Conservation (phyloP, 805 yeast species). For the Priceomyces haplophilus region DNA sequence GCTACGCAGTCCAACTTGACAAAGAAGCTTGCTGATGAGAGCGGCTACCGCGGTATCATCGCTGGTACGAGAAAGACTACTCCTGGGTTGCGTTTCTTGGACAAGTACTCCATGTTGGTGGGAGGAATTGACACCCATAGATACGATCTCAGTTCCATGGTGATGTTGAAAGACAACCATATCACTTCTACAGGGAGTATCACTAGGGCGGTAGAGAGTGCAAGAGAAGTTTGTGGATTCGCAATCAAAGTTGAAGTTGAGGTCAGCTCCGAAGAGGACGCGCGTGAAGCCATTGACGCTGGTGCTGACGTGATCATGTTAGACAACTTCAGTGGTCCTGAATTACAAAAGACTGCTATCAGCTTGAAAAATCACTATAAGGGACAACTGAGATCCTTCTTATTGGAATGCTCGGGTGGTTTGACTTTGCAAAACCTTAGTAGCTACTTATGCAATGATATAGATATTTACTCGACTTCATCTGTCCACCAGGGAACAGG, state of each 20-base stretch:
- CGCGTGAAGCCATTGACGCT: constrained; percentile 87
- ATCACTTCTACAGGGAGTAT: constrained; percentile 91
- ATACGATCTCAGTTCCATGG: constrained; percentile 89
- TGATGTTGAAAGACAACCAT: constrained; percentile 94
- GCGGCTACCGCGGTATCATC: constrained; percentile 76
- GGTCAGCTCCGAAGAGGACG: constrained; percentile 80
- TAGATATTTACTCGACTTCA: constrained; percentile 88
- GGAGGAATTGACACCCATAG: constrained; percentile 95
- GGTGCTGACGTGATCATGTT: constrained; percentile 97
- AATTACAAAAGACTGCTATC: constrained; percentile 60
- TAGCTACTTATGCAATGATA: constrained; percentile 66
- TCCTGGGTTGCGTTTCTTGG: constrained; percentile 85
- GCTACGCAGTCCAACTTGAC: constrained; percentile 71
- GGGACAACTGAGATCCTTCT: constrained; percentile 45
- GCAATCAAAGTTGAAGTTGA: constrained; percentile 90
- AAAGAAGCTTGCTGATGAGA: constrained; percentile 55
- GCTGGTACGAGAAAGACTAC: constrained; percentile 98
- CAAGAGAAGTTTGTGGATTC: constrained; percentile 82
- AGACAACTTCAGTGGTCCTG: constrained; percentile 76
- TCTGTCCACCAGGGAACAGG: constrained; percentile 90
- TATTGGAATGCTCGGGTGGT: constrained; percentile 92
- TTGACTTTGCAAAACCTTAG: constrained; percentile 65
- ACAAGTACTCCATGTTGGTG: constrained; percentile 90
- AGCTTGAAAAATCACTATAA: constrained; percentile 58
- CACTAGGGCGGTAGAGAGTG: constrained; percentile 73